Conservation (phyloP, 31 red algal species). For the Porphyra umbilicalis region DNA sequence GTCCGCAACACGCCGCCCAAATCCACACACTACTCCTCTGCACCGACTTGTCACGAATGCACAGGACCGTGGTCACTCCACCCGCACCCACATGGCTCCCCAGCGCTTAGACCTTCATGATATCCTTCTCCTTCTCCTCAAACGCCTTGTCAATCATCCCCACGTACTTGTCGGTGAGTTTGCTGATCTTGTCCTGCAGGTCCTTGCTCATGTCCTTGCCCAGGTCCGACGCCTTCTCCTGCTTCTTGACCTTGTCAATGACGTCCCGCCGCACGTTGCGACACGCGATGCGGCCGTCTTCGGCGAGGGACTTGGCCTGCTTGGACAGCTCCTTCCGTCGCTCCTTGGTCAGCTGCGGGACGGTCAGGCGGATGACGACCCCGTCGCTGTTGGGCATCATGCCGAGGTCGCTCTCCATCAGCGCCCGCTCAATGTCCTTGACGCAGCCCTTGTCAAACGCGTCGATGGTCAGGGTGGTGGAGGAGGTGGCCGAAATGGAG, state of each 20-base stretch:
- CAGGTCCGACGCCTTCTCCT: constrained; percentile 81
- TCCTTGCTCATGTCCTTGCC: constrained; percentile 82
- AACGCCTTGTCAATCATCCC: constrained; percentile 64
- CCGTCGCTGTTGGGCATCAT: constrained; percentile 94
- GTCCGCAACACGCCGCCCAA: too few relatives aligned
- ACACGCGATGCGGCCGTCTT: constrained; percentile 85
- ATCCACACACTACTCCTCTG: too few relatives aligned
- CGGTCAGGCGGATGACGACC: constrained; percentile 58
- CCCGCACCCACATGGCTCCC: too few relatives aligned
- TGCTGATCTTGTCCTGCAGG: constrained; percentile 78
- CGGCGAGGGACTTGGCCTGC: constrained; percentile 78
- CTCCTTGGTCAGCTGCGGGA: constrained; percentile 94
- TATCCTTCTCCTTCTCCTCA: constrained; percentile 92
- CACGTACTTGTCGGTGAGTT: constrained; percentile 89
- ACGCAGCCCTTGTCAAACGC: constrained; percentile 79
- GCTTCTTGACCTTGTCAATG: constrained; percentile 81
- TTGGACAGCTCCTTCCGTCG: constrained; percentile 86
- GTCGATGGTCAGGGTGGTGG: constrained; percentile 67
- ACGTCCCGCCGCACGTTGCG: constrained; percentile 92
- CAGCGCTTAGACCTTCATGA: constrained; percentile 77
- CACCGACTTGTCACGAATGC: too few relatives aligned
- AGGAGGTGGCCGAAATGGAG: constrained; percentile 58
- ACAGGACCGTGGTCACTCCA: too few relatives aligned
- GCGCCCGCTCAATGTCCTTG: constrained; percentile 75
- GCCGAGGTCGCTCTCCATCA: constrained; percentile 87